phyloP scores from a whole-genome alignment of 2,329 filamentous ascomycete genomes.

The Pyrenochaeta sp. region DNA sequence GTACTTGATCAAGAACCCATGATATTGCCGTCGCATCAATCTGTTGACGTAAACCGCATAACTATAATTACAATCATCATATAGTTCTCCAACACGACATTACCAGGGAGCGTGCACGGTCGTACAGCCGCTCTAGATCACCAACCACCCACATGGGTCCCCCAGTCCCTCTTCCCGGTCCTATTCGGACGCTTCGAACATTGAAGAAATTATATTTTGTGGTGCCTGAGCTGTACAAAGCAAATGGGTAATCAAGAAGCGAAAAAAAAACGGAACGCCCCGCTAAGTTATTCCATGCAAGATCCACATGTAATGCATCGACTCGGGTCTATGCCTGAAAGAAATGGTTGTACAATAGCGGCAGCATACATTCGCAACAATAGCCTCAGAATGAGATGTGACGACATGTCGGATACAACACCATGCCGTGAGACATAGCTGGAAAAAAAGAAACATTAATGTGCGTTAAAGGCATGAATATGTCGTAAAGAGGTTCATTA shows the following conservation, averaged over 20 bases:
- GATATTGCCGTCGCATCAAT: constrained; percentile 19
- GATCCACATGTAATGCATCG: constrained; percentile 15
- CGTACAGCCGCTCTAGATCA: not conserved
- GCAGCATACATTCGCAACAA: constrained; percentile 25
- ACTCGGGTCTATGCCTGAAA: constrained; percentile 7
- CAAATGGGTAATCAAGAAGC: constrained; percentile 2
- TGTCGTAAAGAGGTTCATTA: constrained; percentile 35
- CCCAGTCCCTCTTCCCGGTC: not conserved
- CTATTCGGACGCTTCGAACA: not conserved
- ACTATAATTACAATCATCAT: constrained; percentile 34
- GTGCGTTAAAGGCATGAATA: constrained; percentile 35
- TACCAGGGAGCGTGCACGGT: constrained; percentile 3
- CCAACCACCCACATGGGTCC: not conserved
- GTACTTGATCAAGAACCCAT: constrained; percentile 22
- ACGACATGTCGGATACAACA: constrained; percentile 24
- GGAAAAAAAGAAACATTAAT: constrained; percentile 39
- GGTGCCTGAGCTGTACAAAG: not conserved
- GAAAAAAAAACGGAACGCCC: constrained; percentile 36
- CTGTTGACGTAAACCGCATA: constrained; percentile 7
- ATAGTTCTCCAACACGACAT: constrained; percentile 22
- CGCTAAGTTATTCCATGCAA: constrained; percentile 43
- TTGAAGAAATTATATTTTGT: not conserved
- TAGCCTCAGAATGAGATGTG: constrained; percentile 25
- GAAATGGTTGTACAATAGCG: constrained; percentile 32
- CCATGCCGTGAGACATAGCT: constrained; percentile 27